Base-by-base conservation (phyloP, 2,329 filamentous ascomycete genomes). In the Colletotrichum eremochloae region DNA sequence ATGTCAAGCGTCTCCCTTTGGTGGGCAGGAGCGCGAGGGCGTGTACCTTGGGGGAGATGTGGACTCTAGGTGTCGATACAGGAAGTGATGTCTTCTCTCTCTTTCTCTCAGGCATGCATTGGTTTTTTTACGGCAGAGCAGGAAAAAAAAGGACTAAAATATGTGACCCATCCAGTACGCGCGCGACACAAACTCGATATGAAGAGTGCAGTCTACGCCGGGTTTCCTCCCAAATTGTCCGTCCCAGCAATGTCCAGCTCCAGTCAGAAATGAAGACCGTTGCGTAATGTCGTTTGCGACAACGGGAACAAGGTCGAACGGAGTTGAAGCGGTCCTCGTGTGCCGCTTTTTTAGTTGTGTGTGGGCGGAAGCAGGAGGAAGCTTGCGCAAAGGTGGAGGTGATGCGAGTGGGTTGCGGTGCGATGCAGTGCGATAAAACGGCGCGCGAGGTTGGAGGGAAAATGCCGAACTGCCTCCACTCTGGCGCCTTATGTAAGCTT, bases 311-410 rank as follows among this genome's bases (percentile, higher is more conserved):
- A 46, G 6, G 58, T 58, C n/a, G 65, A 31, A 40, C 5, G 58
- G 52, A 31, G 57, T 11, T 31, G 53, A 12, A 46, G 60, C 50
- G 44, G 46, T 64, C 33, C 64, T 72, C 67, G 70, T 67, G 66
- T 72, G 70, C 33, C 55, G 60, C 67, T 65, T 72, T 72, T 72
- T 72, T 46, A 56, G 53, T 53, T 52, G 66, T 65, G 70, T 62
- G 66, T 46, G 44, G 55, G 40, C 42, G 55, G 42, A 33, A 61
- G 70, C 40, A 20, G 44, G 64, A 72, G 70, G 60, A 48, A 72
- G 70, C 70, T 72, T 65, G 70, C 70, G 70, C 70, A 72, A 70
- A 72, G 70, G 70, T 72, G 70, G 70, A 72, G 70, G 70, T 65
- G 61, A 64, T 64, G 58, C 11, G 66, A 70, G 66, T 72, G 70